Evolutionary conservation across 495 filamentous ascomycete species (phyloP), one percentile per base, ranked within the genome.

Genomic region (Friedmanniomyces simplex): DNA sequence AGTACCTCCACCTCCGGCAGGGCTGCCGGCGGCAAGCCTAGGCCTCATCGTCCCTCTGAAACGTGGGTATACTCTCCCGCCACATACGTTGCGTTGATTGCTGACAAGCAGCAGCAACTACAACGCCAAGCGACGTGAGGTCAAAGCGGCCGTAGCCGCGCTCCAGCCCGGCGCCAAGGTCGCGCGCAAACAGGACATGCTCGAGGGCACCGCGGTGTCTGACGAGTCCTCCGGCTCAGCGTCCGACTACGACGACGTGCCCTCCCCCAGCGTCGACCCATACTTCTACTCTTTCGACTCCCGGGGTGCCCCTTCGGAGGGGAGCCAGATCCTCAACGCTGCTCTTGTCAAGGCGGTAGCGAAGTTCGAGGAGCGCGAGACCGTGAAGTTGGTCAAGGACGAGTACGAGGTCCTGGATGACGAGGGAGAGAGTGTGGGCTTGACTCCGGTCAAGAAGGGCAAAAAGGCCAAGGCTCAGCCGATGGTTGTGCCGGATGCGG

Each of bases 381-480:
- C 74, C 2, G 79, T 79, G 66, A 77, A 77, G 67, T 66, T 82
- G 22, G 72, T 81, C 65, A 77, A 77, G 68, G 67, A 74, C 18
- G 79, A 82, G 62, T 82, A 82, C 60, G 79, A 82, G 64, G 71
- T 82, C 45, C 70, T 82, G 42, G 67, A 74, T 36, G 59, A 60
- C 2, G 76, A 77, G 59, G 71, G 68, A 39, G 67, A 63, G 60
- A 53, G 52, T 12, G 50, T 65, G 8, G 63, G 53, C 16, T 37
- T 54, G 43, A 43, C 53, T 8, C 48, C 56, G 34, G 57, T 32
- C 34, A 50, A 51, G 54, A 63, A 63, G 48, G 42, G 59, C 52
- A 59, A 56, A 53, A 59, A 60, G 57, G 55, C 20, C 8, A 63
- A 59, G 56, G 55, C 39, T 18, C 32, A 24, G 45, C 16, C 54